These are phyloP conservation scores for Aspergillus oerlinghausenensis DNA, from an alignment of 2,329 filamentous ascomycete genomes.

Conservation along the genomic window DNA sequence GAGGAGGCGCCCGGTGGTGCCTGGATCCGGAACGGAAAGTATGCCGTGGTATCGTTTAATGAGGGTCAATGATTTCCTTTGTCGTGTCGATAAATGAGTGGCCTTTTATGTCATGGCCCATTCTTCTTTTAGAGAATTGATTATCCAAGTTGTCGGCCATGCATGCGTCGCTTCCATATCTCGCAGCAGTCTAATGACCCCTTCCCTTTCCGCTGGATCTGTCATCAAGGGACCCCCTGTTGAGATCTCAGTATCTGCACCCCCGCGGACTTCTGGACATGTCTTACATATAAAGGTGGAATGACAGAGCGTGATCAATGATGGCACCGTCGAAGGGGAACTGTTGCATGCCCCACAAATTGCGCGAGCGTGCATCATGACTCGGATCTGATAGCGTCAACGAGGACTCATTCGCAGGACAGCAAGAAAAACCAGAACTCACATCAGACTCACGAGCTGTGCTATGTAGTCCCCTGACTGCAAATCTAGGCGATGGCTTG, in stretches of 20 bases:
- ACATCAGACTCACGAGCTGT: no score
- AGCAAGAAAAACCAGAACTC: no score
- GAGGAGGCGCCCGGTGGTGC: constrained; percentile 9
- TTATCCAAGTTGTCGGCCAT: constrained; percentile 8
- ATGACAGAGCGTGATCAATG: constrained; percentile 10
- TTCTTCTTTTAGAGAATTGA: constrained; percentile 9
- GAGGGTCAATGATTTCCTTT: no score
- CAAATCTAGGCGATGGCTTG: constrained; percentile 9
- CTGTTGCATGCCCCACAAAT: constrained; percentile 11
- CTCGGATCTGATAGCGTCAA: background rate
- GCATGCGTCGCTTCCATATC: constrained; percentile 10
- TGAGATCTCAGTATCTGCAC: no score
- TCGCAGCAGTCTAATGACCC: constrained; percentile 7
- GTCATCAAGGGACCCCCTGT: background rate
- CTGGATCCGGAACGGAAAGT: constrained; percentile 16
- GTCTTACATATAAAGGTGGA: constrained; percentile 9
- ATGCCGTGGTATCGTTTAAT: constrained; percentile 8
- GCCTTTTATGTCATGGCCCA: constrained; percentile 1
- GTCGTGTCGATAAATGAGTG: no score
- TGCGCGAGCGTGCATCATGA: constrained; percentile 9
- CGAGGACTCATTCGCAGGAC: no score
- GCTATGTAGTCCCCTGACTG: background rate
- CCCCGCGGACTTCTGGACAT: background rate
- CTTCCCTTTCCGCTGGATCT: constrained; percentile 5
- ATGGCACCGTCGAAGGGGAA: constrained; percentile 9